Percentiles rank a stretch among this genome's conserved stretches.
Evolutionary conservation across 2,329 filamentous ascomycete species (phyloP).

Genomic region (Xylaria digitata): DNA sequence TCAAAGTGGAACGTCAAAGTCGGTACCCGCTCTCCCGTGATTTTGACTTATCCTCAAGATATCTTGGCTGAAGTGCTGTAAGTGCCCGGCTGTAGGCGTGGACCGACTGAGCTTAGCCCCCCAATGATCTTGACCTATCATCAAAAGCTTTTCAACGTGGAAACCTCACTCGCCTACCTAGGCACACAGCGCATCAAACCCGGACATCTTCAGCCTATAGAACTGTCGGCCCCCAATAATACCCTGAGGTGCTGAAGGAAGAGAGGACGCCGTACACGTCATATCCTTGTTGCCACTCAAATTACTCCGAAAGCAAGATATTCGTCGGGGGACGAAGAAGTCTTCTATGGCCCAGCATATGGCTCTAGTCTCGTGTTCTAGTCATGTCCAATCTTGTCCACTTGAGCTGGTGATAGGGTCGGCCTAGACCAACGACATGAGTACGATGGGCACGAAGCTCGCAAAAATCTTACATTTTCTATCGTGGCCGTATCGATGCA

Average conservation of each 20-base stretch:
- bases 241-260: background rate
- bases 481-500: slow-evolving; percentile 1
- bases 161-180: slow-evolving; percentile 1
- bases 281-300: slow-evolving; percentile 15
- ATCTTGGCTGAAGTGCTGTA: background rate
- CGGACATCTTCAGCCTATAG: background rate
- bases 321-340: background rate
- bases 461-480: background rate
- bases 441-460: background rate
- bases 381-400: slow-evolving; percentile 4
- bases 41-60: slow-evolving; percentile 2
- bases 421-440: background rate
- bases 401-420: background rate
- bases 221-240: slow-evolving; percentile 16
- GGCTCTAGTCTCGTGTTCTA: slow-evolving; percentile 3
- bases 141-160: slow-evolving; percentile 2
- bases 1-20: slow-evolving; percentile 1
- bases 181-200: slow-evolving; percentile 13
- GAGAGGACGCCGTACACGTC: slow-evolving; percentile 16
- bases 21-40: slow-evolving; percentile 11
- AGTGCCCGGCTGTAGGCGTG: slow-evolving; percentile 3
- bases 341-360: slow-evolving; percentile 12
- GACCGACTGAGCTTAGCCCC: background rate
- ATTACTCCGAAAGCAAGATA: slow-evolving; percentile 1
- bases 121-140: slow-evolving; percentile 11